These are phyloP conservation scores for Penicillium griseofulvum DNA, from an alignment of 2,329 filamentous ascomycete species.

Conservation along the genomic window DNA sequence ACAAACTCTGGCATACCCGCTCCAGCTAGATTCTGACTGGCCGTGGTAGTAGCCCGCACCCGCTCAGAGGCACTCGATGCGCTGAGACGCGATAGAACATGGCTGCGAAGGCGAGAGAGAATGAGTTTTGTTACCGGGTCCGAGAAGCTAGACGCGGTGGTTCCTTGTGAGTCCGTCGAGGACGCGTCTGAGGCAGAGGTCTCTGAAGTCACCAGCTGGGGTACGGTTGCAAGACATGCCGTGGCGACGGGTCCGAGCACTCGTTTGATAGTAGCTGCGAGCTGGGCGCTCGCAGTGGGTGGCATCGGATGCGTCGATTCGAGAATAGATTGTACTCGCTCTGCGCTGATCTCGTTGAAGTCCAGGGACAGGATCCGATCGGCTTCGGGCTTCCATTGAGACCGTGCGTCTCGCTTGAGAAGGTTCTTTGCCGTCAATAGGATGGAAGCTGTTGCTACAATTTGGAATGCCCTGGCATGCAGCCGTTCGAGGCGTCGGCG, in stretches of 20 bases:
- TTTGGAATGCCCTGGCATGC: conserved; percentile 54
- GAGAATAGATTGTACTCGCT: conserved; percentile 46
- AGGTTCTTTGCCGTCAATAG: conserved; percentile 65
- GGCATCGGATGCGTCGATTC: conserved; percentile 52
- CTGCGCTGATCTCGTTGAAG: conserved; percentile 41
- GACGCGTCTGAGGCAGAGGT: conserved; percentile 49
- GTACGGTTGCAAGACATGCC: conserved; percentile 33
- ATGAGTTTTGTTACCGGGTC: conserved; percentile 62
- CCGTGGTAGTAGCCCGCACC: conserved; percentile 56
- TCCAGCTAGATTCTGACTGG: conserved; percentile 58
- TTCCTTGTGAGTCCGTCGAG: conserved; percentile 6
- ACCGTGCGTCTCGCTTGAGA: conserved; percentile 62
- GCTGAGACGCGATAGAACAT: conserved; percentile 54
- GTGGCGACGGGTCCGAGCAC: conserved; percentile 55
- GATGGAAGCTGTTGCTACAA: conserved; percentile 61
- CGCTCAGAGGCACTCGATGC: conserved; percentile 61
- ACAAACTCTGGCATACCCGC: conserved; percentile 64
- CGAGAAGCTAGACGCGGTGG: conserved; percentile 46
- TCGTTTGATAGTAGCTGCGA: conserved; percentile 49
- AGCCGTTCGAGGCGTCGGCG: conserved; percentile 52
- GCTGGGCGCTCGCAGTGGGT: conserved; percentile 43
- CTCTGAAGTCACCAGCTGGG: conserved; percentile 52
- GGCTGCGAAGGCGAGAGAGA: conserved; percentile 57
- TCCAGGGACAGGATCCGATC: conserved; percentile 56
- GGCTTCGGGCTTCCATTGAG: conserved; percentile 62